A percentile compares a stretch with the other conserved stretches of the same genome.
phyloP scores from a whole-genome alignment of 2,329 filamentous ascomycete species.

The Monilinia aucupariae region DNA sequence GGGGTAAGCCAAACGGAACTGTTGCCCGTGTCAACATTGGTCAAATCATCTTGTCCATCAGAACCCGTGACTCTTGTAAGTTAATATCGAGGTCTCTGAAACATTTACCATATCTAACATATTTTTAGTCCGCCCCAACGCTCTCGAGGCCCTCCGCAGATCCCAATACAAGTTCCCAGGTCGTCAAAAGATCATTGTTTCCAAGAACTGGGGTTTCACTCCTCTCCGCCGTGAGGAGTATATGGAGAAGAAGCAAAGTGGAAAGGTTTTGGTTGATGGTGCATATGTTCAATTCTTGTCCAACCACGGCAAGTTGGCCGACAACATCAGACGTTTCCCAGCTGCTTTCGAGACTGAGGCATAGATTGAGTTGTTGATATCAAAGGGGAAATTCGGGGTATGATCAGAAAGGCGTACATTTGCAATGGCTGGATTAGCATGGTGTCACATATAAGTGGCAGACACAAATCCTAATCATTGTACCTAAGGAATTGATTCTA shows the following conservation, averaged over 20 bases:
- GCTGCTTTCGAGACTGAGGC: slow-evolving; percentile 63
- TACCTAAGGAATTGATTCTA: slow-evolving; percentile 32
- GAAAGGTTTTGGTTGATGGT: slow-evolving; percentile 93
- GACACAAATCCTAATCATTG: slow-evolving; percentile 28
- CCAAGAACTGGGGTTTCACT: slow-evolving; percentile 99
- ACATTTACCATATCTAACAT: slow-evolving; percentile 28
- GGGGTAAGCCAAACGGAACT: slow-evolving; percentile 98
- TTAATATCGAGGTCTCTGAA: slow-evolving; percentile 26
- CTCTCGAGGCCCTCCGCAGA: slow-evolving; percentile 97
- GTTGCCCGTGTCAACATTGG: slow-evolving; percentile 99
- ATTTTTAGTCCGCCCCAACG: slow-evolving; percentile 69
- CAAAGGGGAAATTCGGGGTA: slow-evolving; percentile 13
- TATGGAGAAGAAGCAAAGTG: slow-evolving; percentile 87
- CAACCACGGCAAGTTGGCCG: slow-evolving; percentile 79
- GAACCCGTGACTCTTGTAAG: slow-evolving; percentile 88
- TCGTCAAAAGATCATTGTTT: slow-evolving; percentile 99
- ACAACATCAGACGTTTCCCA: slow-evolving; percentile 94
- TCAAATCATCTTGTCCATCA: slow-evolving; percentile 96
- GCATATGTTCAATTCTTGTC: slow-evolving; percentile 99
- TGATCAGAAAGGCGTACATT: slow-evolving; percentile 30
- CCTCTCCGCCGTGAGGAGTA: slow-evolving; percentile 97
- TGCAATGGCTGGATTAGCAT: slow-evolving; percentile 30
- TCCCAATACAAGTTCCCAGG: slow-evolving; percentile 99
- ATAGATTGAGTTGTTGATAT: slow-evolving; percentile 24
- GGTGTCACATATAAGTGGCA: slow-evolving; percentile 19